Evolutionary conservation across 2,329 filamentous ascomycete genomes (phyloP).

Genomic region (Neoascochyta sp.): DNA sequence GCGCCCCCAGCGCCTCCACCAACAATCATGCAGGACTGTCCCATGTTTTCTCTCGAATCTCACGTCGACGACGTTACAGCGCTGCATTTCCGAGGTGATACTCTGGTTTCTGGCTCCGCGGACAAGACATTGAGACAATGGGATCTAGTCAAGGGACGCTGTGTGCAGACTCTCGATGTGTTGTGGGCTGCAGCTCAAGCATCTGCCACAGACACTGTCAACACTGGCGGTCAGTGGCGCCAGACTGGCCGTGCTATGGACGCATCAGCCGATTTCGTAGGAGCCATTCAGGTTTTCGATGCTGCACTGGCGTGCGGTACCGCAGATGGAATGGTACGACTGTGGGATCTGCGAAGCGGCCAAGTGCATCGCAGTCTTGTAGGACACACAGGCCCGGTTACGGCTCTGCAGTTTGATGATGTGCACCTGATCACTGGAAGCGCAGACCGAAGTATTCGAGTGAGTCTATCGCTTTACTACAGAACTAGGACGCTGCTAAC

Average conservation of each 20-base stretch:
- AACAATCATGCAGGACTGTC: conserved; percentile 84
- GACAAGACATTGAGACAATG: conserved; percentile 97
- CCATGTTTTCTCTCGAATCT: conserved; percentile 80
- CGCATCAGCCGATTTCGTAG: conserved; percentile 82
- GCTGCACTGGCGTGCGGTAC: conserved; percentile 93
- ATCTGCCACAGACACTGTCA: conserved; percentile 60
- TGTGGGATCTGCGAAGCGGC: conserved; percentile 95
- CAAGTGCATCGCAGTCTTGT: conserved; percentile 96
- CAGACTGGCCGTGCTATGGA: conserved; percentile 64
- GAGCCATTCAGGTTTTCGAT: conserved; percentile 92
- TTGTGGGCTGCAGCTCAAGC: conserved; percentile 97
- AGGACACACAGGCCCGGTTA: conserved; percentile 91
- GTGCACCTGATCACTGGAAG: conserved; percentile 92
- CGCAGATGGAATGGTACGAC: conserved; percentile 90
- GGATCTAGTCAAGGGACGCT: conserved; percentile 96
- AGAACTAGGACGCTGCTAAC: conserved; percentile 14
- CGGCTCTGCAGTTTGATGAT: conserved; percentile 93
- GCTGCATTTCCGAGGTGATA: conserved; percentile 82
- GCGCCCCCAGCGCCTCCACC: conserved; percentile 64
- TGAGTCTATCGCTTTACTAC: conserved; percentile 50
- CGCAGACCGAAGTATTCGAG: conserved; percentile 85
- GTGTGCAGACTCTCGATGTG: conserved; percentile 94
- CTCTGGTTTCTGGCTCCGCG: conserved; percentile 88
- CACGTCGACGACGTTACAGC: conserved; percentile 95
- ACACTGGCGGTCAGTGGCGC: conserved; percentile 64